A percentile compares a stretch with the other conserved stretches of the same genome.
Evolutionary conservation across 495 filamentous ascomycete species (phyloP).

Genomic region (Cetradonia linearis): DNA sequence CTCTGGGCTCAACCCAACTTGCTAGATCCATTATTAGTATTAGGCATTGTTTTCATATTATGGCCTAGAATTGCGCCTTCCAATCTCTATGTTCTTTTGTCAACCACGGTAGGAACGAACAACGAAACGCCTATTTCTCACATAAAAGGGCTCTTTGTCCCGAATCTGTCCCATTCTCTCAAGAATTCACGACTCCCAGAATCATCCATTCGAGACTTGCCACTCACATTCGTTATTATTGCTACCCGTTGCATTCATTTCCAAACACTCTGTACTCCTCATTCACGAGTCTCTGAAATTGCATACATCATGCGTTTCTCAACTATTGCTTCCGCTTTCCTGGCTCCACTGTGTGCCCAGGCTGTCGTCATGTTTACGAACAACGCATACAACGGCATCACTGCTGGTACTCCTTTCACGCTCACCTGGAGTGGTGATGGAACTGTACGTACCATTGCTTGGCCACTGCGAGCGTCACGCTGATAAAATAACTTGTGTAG

Average conservation of each 20-base stretch:
- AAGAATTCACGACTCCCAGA: not conserved
- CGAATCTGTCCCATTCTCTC: not conserved
- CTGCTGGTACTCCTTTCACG: constrained; percentile 13
- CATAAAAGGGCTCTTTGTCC: not conserved
- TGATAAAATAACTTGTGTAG: constrained; percentile 7
- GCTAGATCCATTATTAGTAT: not conserved
- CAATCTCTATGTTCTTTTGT: not conserved
- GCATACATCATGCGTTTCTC: constrained; percentile 6
- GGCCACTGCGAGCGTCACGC: not conserved
- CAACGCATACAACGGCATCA: constrained; percentile 16
- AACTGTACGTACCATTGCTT: constrained; percentile 14
- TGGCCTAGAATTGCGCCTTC: constrained; percentile 5
- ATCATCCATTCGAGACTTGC: not conserved
- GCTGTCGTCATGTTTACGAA: constrained; percentile 19
- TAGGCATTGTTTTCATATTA: not conserved
- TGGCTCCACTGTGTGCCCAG: constrained; percentile 7
- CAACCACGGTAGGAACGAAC: constrained; percentile 1
- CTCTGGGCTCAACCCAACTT: not conserved
- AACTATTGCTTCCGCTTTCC: not conserved
- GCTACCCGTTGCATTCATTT: not conserved
- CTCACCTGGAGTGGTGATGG: constrained; percentile 21
- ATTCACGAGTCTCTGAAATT: not conserved
- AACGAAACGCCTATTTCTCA: not conserved
- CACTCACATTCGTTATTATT: not conserved
- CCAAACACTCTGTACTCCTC: not conserved